Evolutionary conservation across 2,329 filamentous ascomycete genomes (phyloP).

Genomic region (Pseudodiploospora longispora): DNA sequence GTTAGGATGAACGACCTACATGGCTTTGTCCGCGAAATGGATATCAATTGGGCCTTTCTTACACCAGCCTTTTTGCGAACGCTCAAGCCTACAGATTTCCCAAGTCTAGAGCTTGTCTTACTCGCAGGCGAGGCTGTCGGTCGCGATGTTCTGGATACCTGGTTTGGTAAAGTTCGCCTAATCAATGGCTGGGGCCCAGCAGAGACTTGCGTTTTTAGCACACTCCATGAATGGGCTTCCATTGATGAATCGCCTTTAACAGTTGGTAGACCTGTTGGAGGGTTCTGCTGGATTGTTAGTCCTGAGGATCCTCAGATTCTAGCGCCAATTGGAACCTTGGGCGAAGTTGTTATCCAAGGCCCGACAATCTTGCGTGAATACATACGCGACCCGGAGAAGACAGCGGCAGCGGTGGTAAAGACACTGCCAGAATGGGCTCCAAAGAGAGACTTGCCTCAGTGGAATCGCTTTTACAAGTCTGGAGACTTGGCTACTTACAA

Average conservation of each 20-base stretch:
- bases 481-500: conserved; percentile 1
- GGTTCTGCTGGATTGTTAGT: background rate
- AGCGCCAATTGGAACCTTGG: background rate
- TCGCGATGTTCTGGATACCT: no score
- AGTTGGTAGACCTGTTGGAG: background rate
- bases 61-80: background rate
- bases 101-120: no score
- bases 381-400: background rate
- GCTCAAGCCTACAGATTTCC: background rate
- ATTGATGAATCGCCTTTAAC: no score
- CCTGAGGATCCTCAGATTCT: background rate
- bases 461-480: background rate
- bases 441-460: background rate
- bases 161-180: no score
- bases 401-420: background rate
- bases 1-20: background rate
- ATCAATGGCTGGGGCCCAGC: background rate
- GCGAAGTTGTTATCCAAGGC: background rate
- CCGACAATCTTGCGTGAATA: background rate
- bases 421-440: background rate
- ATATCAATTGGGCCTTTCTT: background rate
- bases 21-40: background rate
- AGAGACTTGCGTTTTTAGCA: background rate
- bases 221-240: no score
- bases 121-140: no score